Percentiles rank a stretch among this genome's conserved stretches.
These are phyloP conservation scores for Eucalyptus paniculata DNA, from an alignment of 345 rosid species.

Conservation along the genomic window DNA sequence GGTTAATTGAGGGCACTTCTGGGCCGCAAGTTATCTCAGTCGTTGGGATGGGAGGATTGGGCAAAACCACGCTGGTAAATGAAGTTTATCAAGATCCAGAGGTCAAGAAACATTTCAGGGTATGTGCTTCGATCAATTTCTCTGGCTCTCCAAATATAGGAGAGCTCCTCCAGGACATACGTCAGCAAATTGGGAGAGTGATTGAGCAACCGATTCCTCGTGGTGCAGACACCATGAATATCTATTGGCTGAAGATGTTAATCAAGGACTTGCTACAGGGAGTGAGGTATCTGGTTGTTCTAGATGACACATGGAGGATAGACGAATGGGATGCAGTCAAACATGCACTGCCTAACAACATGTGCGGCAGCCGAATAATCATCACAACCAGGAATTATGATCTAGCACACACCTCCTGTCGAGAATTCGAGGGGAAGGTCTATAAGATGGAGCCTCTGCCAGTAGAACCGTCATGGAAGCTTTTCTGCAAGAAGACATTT, in stretches of 20 bases:
- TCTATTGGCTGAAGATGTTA: not conserved
- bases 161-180: not conserved
- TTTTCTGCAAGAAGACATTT: constrained; percentile 15
- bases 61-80: not conserved
- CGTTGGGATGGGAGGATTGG: not conserved
- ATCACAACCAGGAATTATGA: not conserved
- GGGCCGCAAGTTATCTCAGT: not conserved
- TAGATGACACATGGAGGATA: not conserved
- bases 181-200: not conserved
- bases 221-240: not conserved
- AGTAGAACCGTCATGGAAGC: not conserved
- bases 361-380: not conserved
- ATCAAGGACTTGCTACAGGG: not conserved
- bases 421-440: not conserved
- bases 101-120: not conserved
- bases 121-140: not conserved
- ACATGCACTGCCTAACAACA: not conserved
- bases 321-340: not conserved
- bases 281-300: not conserved
- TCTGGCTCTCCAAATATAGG: not conserved
- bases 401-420: not conserved
- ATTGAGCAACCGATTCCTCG: not conserved
- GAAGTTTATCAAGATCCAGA: not conserved
- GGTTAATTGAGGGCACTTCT: not conserved
- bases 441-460: not conserved